phyloP scores from a whole-genome alignment of 306 rosid species.

The Malus orientalis region DNA sequence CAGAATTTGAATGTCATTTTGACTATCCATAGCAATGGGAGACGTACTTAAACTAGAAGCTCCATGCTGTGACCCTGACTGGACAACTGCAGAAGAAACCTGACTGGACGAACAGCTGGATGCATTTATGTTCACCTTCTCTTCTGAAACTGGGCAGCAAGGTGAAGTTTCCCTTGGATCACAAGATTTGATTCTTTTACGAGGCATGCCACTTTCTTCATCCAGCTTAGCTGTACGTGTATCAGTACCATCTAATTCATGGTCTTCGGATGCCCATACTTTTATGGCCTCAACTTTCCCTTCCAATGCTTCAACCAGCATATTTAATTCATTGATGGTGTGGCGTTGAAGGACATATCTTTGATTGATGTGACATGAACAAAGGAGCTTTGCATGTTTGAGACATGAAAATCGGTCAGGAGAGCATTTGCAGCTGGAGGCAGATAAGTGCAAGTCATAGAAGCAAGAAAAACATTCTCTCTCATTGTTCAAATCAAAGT shows the following conservation, averaged over 20 bases:
- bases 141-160: slow-evolving; percentile 29
- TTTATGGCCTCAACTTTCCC: slow-evolving; percentile 41
- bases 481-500: slow-evolving; percentile 55
- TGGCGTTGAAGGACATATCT: slow-evolving; percentile 55
- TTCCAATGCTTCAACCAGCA: slow-evolving; percentile 60
- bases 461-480: slow-evolving; percentile 87
- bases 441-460: slow-evolving; percentile 82
- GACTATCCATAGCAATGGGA: slow-evolving; percentile 33
- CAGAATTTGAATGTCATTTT: slow-evolving; percentile 19
- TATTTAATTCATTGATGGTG: slow-evolving; percentile 43
- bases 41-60: slow-evolving; percentile 30
- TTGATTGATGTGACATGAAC: slow-evolving; percentile 52
- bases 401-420: slow-evolving; percentile 74
- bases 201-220: slow-evolving; percentile 12
- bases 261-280: slow-evolving; percentile 32
- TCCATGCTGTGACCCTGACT: slow-evolving; percentile 42
- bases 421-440: slow-evolving; percentile 70
- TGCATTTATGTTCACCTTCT: slow-evolving; percentile 34
- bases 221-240: slow-evolving; percentile 26
- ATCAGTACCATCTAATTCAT: slow-evolving; percentile 16
- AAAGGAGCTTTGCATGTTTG: slow-evolving; percentile 51
- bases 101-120: slow-evolving; percentile 39
- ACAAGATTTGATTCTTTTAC: slow-evolving; percentile 8
- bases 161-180: slow-evolving; percentile 26
- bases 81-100: slow-evolving; percentile 55